These are phyloP conservation scores for Chlorella vulgaris DNA, from an alignment of 139 green algal species.

Conservation along the genomic window DNA sequence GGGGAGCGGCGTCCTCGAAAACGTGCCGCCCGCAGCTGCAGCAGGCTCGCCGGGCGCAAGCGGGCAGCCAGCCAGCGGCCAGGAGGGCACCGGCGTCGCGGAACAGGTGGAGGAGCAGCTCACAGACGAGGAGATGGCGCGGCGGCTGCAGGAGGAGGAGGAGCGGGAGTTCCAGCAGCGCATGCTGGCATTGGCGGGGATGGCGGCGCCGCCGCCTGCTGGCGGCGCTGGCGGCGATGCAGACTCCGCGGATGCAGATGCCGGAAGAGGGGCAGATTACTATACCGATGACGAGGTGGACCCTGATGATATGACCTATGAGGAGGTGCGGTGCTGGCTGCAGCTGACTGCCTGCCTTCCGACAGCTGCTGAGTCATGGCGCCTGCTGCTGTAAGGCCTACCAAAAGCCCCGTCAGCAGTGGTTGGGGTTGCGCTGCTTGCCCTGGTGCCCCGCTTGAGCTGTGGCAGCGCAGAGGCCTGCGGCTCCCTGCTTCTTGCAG, in stretches of 20 bases:
- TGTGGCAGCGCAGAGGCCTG: too few species aligned
- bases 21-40: not conserved
- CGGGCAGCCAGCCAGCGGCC: too few species aligned
- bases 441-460: too few species aligned
- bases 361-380: too few species aligned
- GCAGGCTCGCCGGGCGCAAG: not conserved
- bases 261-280: slow-evolving; percentile 5
- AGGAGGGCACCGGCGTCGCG: not conserved
- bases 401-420: too few species aligned
- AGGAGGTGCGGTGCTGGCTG: slow-evolving; percentile 38
- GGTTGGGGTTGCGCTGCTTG: too few species aligned
- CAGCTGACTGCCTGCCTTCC: too few species aligned
- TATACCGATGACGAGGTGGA: slow-evolving; percentile 29
- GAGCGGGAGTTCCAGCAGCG: slow-evolving; percentile 43
- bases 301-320: slow-evolving; percentile 52
- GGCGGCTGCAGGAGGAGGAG: slow-evolving; percentile 50
- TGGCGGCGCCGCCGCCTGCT: not conserved
- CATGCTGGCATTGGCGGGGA: slow-evolving; percentile 46
- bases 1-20: not conserved
- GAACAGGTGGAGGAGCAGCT: not conserved
- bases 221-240: not conserved
- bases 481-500: too few species aligned
- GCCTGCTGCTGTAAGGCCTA: too few species aligned
- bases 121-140: slow-evolving; percentile 44
- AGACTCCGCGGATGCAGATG: not conserved